A percentile compares a stretch with the other conserved stretches of the same genome.
These are phyloP conservation scores for Letharia columbiana DNA, from an alignment of 495 filamentous ascomycete genomes.

Conservation along the genomic window DNA sequence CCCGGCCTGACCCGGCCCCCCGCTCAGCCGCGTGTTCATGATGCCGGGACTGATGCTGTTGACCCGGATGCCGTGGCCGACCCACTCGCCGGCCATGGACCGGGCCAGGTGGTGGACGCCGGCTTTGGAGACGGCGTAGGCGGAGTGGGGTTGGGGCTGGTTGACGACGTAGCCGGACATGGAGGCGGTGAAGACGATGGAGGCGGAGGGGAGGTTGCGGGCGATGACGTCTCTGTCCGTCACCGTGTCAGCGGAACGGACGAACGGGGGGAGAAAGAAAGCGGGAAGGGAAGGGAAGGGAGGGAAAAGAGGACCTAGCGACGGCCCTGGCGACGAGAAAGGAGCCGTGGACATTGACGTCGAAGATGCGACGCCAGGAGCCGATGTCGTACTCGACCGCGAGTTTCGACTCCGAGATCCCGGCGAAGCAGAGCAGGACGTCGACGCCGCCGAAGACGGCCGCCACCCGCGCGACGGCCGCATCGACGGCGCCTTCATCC, in stretches of 20 bases:
- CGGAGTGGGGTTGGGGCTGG: slow-evolving; percentile 68
- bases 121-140: slow-evolving; percentile 76
- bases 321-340: slow-evolving; percentile 60
- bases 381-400: slow-evolving; percentile 45
- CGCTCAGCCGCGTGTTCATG: slow-evolving; percentile 69
- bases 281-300: too few species aligned
- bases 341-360: slow-evolving; percentile 58
- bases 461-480: slow-evolving; percentile 35
- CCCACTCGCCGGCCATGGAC: slow-evolving; percentile 74
- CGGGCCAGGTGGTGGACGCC: slow-evolving; percentile 69
- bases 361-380: slow-evolving; percentile 51
- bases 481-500: slow-evolving; percentile 39
- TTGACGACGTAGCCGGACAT: slow-evolving; percentile 76
- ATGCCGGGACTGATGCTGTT: slow-evolving; percentile 74
- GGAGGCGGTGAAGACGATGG: slow-evolving; percentile 64
- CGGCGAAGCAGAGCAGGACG: slow-evolving; percentile 56
- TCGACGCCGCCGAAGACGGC: slow-evolving; percentile 44
- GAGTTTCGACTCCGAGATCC: slow-evolving; percentile 51
- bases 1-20: slow-evolving; percentile 30
- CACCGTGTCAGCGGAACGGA: background rate
- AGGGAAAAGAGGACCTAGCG: slow-evolving; percentile 35
- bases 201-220: slow-evolving; percentile 33
- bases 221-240: slow-evolving; percentile 28
- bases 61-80: slow-evolving; percentile 63
- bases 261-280: too few species aligned